Evolutionary conservation across 345 rosid species (phyloP), one percentile per base, ranked within the genome.

Genomic region (Turritis glabra): DNA sequence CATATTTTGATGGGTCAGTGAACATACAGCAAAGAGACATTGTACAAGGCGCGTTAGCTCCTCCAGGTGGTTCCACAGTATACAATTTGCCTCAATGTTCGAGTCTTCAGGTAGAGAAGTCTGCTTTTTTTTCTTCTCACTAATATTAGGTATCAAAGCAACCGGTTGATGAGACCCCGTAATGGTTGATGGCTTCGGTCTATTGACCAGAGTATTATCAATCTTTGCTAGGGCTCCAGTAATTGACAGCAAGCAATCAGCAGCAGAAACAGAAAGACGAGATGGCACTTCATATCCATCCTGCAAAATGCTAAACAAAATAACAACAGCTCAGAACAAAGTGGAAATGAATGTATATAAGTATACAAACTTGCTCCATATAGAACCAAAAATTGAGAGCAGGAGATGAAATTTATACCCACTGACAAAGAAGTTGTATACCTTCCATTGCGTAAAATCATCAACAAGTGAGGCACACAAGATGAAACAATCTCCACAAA

Each of bases 281-380:
- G 96, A 88, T 5, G 98, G 97, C 75, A 93, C 79, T 85, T 89
- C 97, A 74, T 78, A 81, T 66, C 95, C 91, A 80, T 82, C 92
- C 82, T 84, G 88, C 79, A 85, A 79, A 81, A 72, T 70, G 82
- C 98, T 90, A 79, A 54, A 79, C 23, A 79, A 75, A 51, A 33
- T 26, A 43, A 66, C 32, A 57, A 64, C 29, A 72, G 33, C 62
- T 77, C 55, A 71, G 56, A 50, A 57, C 8, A 41, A 71, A 13
- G 29, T 19, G 23, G 64, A 44, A 43, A 30, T 32, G 53, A 50
- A 58, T 30, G 51, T 14, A 18, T 50, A 17, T 35, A 40, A 63
- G 33, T 40, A 17, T 40, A 61, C 14, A 52, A 13, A 74, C 50
- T 43, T 54, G 29, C 57, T 64, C 18, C 60, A 19, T n/a, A n/a